Evolutionary conservation across 768 basidiomycete species (phyloP).

Genomic region (Boletales sp.): DNA sequence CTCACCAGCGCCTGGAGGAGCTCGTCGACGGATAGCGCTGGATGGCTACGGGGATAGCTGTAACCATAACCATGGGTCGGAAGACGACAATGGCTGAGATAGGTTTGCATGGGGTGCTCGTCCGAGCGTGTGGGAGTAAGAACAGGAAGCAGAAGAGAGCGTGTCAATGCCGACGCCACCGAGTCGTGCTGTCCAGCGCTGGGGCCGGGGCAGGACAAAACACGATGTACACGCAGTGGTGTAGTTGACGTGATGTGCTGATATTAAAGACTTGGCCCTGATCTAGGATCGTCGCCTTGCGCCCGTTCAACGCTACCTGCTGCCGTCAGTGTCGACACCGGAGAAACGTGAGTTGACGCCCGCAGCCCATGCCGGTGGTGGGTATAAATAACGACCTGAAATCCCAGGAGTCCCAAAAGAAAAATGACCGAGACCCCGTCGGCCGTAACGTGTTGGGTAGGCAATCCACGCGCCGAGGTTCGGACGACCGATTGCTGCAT

Average conservation of each 20-base stretch:
- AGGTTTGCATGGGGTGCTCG: conserved; percentile 7
- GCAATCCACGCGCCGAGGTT: no score
- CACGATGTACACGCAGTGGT: background rate
- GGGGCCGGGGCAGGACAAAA: background rate
- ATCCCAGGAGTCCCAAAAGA: no score
- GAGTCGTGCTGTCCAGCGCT: background rate
- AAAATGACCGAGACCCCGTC: no score
- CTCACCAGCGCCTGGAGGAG: conserved; percentile 10
- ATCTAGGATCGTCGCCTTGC: background rate
- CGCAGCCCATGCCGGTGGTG: no score
- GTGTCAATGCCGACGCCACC: conserved; percentile 1
- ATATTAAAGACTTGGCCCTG: background rate
- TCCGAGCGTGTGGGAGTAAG: background rate
- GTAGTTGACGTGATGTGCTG: no score
- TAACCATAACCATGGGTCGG: background rate
- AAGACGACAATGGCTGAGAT: background rate
- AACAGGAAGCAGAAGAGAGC: background rate
- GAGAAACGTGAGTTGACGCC: no score
- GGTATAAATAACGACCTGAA: no score
- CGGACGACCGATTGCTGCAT: no score
- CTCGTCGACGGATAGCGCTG: conserved; percentile 12
- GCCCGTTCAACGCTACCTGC: background rate
- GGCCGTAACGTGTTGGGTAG: no score
- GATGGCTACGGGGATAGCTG: conserved; percentile 1
- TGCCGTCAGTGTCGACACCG: no score